These are phyloP conservation scores for Collybiopsis luxurians DNA, from an alignment of 768 basidiomycete species.

Conservation along the genomic window DNA sequence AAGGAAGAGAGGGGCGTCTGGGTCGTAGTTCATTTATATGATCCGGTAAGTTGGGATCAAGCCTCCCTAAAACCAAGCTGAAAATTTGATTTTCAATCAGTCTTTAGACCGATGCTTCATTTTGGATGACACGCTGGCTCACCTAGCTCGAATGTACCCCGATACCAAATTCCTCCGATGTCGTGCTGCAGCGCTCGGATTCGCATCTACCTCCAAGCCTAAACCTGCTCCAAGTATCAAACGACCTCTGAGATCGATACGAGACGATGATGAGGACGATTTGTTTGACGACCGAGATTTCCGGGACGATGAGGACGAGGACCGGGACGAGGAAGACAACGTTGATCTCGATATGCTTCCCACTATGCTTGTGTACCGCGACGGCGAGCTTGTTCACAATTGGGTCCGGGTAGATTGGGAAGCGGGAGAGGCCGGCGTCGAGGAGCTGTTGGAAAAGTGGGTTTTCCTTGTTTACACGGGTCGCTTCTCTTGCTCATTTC, in stretches of 20 bases:
- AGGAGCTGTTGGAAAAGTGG: conserved; percentile 66
- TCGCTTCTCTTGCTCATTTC: conserved; percentile 11
- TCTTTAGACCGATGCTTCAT: conserved; percentile 72
- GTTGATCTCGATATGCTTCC: conserved; percentile 81
- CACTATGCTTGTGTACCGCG: conserved; percentile 74
- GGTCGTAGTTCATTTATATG: conserved; percentile 87
- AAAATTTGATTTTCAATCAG: conserved; percentile 31
- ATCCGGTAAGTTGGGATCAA: conserved; percentile 52
- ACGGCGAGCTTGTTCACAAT: conserved; percentile 80
- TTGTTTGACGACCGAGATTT: conserved; percentile 37
- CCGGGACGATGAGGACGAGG: conserved; percentile 35
- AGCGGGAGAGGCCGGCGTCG: conserved; percentile 62
- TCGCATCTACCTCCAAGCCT: conserved; percentile 23
- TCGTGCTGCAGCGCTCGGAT: conserved; percentile 70
- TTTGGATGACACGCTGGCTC: conserved; percentile 65
- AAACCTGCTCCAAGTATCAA: conserved; percentile 6
- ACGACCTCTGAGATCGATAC: conserved; percentile 4
- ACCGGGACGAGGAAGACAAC: conserved; percentile 50
- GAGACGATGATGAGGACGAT: conserved; percentile 41
- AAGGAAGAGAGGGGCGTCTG: conserved; percentile 64
- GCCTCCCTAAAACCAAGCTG: conserved; percentile 2
- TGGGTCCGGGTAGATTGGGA: conserved; percentile 92
- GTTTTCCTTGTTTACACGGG: conserved; percentile 21
- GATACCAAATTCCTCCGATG: conserved; percentile 81
- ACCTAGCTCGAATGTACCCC: conserved; percentile 66